A percentile compares a stretch with the other conserved stretches of the same genome.
Evolutionary conservation across 139 green algal species (phyloP).

Genomic region (Asterochloris sp.): DNA sequence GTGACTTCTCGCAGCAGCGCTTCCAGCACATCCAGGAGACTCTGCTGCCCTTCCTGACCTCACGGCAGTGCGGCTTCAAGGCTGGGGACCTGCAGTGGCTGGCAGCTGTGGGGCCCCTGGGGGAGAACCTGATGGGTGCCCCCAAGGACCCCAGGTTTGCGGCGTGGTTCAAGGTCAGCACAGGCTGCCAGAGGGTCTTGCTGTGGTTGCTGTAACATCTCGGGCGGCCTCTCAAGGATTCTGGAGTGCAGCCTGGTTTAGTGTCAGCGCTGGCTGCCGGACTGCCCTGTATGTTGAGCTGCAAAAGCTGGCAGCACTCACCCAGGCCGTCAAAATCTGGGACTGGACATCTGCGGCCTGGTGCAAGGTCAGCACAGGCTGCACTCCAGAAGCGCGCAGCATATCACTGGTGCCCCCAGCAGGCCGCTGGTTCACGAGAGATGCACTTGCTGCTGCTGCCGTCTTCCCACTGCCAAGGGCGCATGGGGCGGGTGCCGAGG

Average conservation of each 20-base stretch:
- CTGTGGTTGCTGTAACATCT: not conserved
- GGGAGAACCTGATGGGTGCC: conserved; percentile 76
- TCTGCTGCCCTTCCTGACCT: conserved; percentile 77
- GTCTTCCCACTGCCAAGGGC: no score
- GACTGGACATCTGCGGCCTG: no score
- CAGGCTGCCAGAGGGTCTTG: not conserved
- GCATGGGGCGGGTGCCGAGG: no score
- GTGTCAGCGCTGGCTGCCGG: no score
- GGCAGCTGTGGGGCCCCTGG: conserved; percentile 66
- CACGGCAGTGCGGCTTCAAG: conserved; percentile 70
- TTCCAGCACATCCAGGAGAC: conserved; percentile 73
- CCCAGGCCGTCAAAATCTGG: no score
- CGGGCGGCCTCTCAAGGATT: no score
- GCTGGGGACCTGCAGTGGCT: conserved; percentile 73
- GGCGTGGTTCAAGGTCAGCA: conserved; percentile 49
- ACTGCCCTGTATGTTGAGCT: not conserved
- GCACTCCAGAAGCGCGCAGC: no score
- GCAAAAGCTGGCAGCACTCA: not conserved
- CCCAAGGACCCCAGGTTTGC: conserved; percentile 39
- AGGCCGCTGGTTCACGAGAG: no score
- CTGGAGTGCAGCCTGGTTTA: no score
- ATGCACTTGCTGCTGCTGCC: no score
- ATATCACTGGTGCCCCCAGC: no score
- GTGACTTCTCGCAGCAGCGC: conserved; percentile 59
- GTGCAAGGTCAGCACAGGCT: no score